Evolutionary conservation across 257 asterid species (phyloP).

Genomic region (Primulina tabacum): DNA sequence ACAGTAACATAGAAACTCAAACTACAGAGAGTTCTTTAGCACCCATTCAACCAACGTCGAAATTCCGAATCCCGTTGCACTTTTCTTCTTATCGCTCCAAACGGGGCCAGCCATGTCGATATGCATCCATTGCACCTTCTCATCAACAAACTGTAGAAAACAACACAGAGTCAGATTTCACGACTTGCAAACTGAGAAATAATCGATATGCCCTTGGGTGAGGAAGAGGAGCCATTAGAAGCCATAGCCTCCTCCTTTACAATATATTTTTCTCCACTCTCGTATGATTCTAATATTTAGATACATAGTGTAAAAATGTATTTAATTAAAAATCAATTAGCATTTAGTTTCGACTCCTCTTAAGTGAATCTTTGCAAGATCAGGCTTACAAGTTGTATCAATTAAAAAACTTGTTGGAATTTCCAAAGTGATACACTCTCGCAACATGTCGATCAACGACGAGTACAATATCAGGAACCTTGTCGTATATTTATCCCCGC

Average conservation of each 20-base stretch:
- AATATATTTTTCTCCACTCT: not conserved
- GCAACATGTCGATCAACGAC: no score
- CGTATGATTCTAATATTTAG: not conserved
- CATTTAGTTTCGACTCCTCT: not conserved
- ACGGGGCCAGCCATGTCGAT: slow-evolving; percentile 96
- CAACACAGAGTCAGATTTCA: not conserved
- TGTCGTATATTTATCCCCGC: not conserved
- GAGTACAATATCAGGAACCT: not conserved
- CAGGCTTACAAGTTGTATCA: not conserved
- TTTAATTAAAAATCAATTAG: not conserved
- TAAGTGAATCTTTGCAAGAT: no score
- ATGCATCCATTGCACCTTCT: slow-evolving; percentile 97
- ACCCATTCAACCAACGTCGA: slow-evolving; percentile 92
- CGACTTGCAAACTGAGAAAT: not conserved
- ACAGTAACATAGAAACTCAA: not conserved
- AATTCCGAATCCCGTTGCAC: slow-evolving; percentile 83
- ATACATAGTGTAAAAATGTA: not conserved
- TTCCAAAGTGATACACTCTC: no score
- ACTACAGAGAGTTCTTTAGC: slow-evolving; percentile 58
- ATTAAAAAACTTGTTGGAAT: no score
- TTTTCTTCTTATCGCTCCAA: slow-evolving; percentile 75
- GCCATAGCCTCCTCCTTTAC: not conserved
- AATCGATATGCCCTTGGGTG: not conserved
- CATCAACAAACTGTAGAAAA: slow-evolving; percentile 80
- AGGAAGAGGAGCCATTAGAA: not conserved